A percentile compares a stretch with the other conserved stretches of the same genome.
These are phyloP conservation scores for Colletotrichum destructivum DNA, from an alignment of 2,329 filamentous ascomycete genomes.

Conservation along the genomic window DNA sequence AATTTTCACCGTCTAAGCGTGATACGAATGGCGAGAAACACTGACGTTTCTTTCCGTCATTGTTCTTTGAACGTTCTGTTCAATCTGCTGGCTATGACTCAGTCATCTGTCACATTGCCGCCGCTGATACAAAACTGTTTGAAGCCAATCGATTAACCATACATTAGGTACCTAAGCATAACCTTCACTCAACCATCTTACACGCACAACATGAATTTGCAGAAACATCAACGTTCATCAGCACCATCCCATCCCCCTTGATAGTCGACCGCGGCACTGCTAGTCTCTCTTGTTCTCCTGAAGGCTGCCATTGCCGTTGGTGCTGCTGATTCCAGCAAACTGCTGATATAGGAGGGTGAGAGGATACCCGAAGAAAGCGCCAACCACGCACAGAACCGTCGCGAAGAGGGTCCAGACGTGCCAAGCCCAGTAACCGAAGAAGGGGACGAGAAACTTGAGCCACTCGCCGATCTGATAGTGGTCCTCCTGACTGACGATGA, in stretches of 20 bases:
- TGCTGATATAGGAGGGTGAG: constrained; percentile 32
- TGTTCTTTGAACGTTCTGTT: not conserved
- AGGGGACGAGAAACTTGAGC: constrained; percentile 78
- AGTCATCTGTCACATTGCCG: not conserved
- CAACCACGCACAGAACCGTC: constrained; percentile 75
- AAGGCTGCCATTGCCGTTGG: constrained; percentile 7
- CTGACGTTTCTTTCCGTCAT: no score
- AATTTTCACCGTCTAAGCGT: not conserved
- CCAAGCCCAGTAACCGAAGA: constrained; percentile 70
- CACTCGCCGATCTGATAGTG: constrained; percentile 85
- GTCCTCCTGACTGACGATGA: constrained; percentile 84
- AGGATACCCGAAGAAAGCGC: constrained; percentile 47
- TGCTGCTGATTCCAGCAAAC: constrained; percentile 3
- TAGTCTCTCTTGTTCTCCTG: constrained; percentile 29
- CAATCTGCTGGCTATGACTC: not conserved
- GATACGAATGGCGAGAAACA: no score
- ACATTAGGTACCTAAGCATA: not conserved
- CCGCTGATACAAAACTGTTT: not conserved
- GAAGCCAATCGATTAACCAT: not conserved
- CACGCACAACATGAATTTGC: not conserved
- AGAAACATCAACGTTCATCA: not conserved
- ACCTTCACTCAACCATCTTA: not conserved
- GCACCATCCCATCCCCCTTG: not conserved
- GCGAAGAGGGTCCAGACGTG: constrained; percentile 74
- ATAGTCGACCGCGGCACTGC: not conserved